phyloP scores from a whole-genome alignment of 2,329 filamentous ascomycete species.

The Sphaerulina populicola region DNA sequence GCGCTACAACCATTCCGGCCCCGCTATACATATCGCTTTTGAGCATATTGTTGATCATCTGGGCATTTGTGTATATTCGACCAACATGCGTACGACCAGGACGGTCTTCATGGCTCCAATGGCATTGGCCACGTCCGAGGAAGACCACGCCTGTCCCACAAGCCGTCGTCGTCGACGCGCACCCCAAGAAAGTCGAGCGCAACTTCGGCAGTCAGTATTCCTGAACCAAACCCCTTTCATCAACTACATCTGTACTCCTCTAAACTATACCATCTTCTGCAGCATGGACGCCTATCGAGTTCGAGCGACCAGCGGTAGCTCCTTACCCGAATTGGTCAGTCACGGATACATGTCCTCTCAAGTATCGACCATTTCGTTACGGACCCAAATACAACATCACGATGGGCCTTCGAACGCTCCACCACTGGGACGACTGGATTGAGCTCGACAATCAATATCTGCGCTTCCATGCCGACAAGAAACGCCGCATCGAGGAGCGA shows the following conservation, averaged over 20 bases:
- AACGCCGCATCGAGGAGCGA: constrained; percentile 56
- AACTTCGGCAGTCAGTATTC: constrained; percentile 41
- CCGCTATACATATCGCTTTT: not conserved
- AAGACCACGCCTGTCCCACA: constrained; percentile 32
- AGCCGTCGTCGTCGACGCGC: constrained; percentile 16
- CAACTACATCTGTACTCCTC: constrained; percentile 4
- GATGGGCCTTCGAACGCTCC: constrained; percentile 65
- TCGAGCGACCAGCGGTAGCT: constrained; percentile 50
- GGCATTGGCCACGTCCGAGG: constrained; percentile 39
- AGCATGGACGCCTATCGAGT: constrained; percentile 52
- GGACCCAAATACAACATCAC: constrained; percentile 64
- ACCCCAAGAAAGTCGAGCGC: constrained; percentile 34
- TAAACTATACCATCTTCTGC: too few species aligned
- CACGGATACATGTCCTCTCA: constrained; percentile 59
- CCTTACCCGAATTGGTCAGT: constrained; percentile 64
- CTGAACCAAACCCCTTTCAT: not conserved
- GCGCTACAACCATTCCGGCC: not conserved
- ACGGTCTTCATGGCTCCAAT: constrained; percentile 8
- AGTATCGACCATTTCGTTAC: constrained; percentile 70
- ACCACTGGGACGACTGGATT: constrained; percentile 64
- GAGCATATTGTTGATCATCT: not conserved
- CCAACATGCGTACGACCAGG: not conserved
- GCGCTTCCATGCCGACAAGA: constrained; percentile 64
- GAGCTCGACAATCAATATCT: constrained; percentile 75
- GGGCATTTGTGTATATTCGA: not conserved